Evolutionary conservation across 306 rosid species (phyloP).

Genomic region (Sophora flavescens): DNA sequence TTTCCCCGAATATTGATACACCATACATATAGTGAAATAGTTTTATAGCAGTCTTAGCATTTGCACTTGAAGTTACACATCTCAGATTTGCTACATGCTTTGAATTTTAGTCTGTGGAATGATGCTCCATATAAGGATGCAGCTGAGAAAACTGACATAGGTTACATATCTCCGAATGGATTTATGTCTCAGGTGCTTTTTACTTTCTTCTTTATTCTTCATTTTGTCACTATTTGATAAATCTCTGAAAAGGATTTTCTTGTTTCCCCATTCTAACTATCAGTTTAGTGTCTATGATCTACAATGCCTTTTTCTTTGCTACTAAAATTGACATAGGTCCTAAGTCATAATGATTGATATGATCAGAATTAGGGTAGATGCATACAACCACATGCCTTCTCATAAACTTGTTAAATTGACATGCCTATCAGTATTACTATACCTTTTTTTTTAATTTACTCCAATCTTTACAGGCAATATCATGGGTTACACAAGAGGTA

Average conservation of each 20-base stretch:
- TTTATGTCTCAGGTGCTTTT: too few relatives aligned
- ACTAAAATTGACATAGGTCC: constrained; percentile 24
- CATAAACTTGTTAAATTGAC: constrained; percentile 7
- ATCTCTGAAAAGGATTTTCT: too few relatives aligned
- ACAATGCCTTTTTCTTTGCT: constrained; percentile 1
- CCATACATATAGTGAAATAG: constrained; percentile 24
- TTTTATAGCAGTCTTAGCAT: constrained; percentile 32
- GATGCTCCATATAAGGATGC: constrained; percentile 76
- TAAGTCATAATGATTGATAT: constrained; percentile 13
- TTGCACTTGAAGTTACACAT: constrained; percentile 27
- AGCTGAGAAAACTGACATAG: constrained; percentile 70
- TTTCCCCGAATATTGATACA: neutral
- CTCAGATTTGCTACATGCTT: constrained; percentile 47
- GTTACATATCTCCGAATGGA: too few relatives aligned
- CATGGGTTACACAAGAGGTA: too few relatives aligned
- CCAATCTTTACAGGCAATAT: too few relatives aligned
- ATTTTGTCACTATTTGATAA: too few relatives aligned
- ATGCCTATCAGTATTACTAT: constrained; percentile 35
- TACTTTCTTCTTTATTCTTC: too few relatives aligned
- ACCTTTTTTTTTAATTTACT: too few relatives aligned
- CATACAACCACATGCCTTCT: constrained; percentile 10
- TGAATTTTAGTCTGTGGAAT: constrained; percentile 78
- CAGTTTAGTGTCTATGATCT: too few relatives aligned
- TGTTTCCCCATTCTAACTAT: too few relatives aligned
- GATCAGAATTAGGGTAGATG: constrained; percentile 23